Evolutionary conservation across 2,329 filamentous ascomycete species (phyloP).

Genomic region (Sordariomycetes sp.): DNA sequence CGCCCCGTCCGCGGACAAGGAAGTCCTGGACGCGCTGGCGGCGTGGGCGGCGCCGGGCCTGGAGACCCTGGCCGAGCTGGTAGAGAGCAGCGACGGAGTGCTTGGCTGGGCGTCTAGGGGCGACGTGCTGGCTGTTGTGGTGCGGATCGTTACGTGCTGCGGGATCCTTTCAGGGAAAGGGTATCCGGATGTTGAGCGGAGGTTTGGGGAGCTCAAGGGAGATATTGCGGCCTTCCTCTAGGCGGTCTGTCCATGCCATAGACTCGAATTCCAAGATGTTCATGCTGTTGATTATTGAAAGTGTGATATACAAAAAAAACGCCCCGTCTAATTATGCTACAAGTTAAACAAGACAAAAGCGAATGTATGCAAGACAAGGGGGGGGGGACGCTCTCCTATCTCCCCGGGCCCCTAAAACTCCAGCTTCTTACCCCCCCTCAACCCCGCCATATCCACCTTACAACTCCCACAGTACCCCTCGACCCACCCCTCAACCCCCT

Average conservation of each 20-base stretch:
- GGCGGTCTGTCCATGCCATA: neutral
- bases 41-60: constrained; percentile 40
- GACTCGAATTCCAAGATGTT: neutral
- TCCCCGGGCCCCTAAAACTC: neutral
- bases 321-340: neutral
- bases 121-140: constrained; percentile 50
- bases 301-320: neutral
- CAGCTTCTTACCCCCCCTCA: constrained; percentile 17
- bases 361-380: neutral
- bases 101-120: constrained; percentile 61
- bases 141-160: constrained; percentile 27
- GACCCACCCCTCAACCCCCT: constrained; percentile 32
- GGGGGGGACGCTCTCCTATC: neutral
- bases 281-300: neutral
- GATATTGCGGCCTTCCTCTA: constrained; percentile 4
- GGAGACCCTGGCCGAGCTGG: constrained; percentile 11
- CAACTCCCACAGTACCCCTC: constrained; percentile 44
- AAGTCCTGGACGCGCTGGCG: constrained; percentile 14
- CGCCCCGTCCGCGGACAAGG: constrained; percentile 9
- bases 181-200: constrained; percentile 7
- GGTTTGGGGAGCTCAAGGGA: constrained; percentile 5
- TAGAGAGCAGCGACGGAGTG: constrained; percentile 38
- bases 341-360: too few species aligned
- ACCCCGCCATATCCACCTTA: constrained; percentile 24
- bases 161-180: constrained; percentile 8